Conservation (phyloP, 2,329 filamentous ascomycete species). For the Orbilia ellipsospora region DNA sequence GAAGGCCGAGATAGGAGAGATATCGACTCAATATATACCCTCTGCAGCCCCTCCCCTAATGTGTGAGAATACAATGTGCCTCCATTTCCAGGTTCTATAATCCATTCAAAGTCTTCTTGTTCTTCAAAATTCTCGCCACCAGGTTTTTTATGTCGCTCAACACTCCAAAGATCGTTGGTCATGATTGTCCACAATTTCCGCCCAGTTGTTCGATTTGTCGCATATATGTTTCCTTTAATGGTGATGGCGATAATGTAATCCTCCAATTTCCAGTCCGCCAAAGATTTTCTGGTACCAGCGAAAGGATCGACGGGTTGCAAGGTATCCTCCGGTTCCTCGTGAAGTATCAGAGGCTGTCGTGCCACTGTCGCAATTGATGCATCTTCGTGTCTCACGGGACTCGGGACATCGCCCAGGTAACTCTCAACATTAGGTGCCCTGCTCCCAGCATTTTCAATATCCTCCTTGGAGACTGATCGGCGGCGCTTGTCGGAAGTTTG, state of each 20-base stretch:
- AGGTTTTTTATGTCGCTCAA: conserved; percentile 21
- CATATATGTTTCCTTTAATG: conserved; percentile 39
- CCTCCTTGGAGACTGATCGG: conserved; percentile 43
- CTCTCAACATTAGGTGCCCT: conserved; percentile 32
- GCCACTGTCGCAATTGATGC: conserved; percentile 35
- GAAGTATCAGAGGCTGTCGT: conserved; percentile 13
- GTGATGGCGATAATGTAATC: conserved; percentile 42
- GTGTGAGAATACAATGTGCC: conserved; percentile 43
- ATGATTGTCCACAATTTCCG: conserved; percentile 26
- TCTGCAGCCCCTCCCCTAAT: conserved; percentile 19
- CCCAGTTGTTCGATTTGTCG: conserved; percentile 26
- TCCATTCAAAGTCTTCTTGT: conserved; percentile 46
- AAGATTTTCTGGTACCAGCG: conserved; percentile 33
- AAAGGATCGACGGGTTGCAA: conserved; percentile 34
- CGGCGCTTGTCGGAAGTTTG: conserved; percentile 51
- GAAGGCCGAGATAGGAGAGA: not conserved
- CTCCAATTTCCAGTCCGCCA: conserved; percentile 43
- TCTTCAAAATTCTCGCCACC: conserved; percentile 3
- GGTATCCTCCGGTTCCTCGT: conserved; percentile 1
- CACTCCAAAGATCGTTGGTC: conserved; percentile 38
- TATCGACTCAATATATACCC: conserved; percentile 11
- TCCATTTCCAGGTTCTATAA: conserved; percentile 51
- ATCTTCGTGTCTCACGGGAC: conserved; percentile 35
- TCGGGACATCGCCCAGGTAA: conserved; percentile 46
- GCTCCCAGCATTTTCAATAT: conserved; percentile 38